These are phyloP conservation scores for Colletotrichum sp. DNA, from an alignment of 2,329 filamentous ascomycete genomes.

Conservation along the genomic window DNA sequence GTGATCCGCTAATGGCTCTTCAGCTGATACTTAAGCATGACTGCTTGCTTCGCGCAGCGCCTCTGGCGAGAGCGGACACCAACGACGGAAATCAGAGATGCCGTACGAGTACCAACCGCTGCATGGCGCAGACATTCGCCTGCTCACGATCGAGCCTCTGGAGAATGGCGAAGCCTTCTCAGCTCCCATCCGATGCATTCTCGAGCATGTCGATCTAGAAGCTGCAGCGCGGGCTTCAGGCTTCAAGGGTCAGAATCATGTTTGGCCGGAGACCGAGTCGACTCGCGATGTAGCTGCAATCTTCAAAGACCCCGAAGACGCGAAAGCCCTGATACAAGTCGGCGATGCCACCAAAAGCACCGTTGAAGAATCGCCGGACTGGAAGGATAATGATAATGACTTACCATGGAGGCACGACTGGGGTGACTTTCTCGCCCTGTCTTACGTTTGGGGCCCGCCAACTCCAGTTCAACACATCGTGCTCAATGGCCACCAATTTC, in stretches of 20 bases:
- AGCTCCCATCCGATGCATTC: background rate
- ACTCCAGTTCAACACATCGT: background rate
- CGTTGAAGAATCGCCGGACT: background rate
- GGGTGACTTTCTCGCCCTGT: background rate
- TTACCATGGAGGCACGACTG: background rate
- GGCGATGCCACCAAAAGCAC: background rate
- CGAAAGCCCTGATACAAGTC: background rate
- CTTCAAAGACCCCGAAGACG: background rate
- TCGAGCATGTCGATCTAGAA: background rate
- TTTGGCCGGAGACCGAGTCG: background rate
- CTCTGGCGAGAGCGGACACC: background rate
- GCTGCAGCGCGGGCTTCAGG: rapidly evolving
- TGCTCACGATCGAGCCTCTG: background rate
- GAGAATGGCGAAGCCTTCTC: background rate
- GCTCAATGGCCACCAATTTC: background rate
- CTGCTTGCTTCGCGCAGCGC: background rate
- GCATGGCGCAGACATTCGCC: background rate
- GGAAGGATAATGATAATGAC: background rate
- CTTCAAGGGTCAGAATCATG: background rate
- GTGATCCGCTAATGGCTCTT: background rate
- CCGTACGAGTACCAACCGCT: background rate
- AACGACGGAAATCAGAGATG: background rate
- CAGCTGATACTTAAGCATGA: background rate
- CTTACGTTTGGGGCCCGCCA: background rate
- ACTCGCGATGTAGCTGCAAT: background rate